These are phyloP conservation scores for Lithohypha guttulata DNA, from an alignment of 2,329 filamentous ascomycete genomes.

Conservation along the genomic window DNA sequence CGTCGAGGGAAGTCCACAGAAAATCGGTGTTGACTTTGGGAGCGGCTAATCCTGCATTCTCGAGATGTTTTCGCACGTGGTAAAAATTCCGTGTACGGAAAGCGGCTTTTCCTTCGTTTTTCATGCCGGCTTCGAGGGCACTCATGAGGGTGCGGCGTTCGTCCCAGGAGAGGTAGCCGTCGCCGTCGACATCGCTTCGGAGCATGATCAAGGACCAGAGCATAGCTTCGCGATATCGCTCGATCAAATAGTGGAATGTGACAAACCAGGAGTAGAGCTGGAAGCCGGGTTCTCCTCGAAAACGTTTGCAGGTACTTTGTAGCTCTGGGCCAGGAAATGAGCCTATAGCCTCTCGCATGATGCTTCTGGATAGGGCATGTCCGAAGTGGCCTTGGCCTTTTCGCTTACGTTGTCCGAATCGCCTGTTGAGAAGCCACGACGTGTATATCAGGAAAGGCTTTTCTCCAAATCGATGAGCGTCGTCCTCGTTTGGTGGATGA, in stretches of 20 bases:
- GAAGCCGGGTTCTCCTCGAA: conserved; percentile 15
- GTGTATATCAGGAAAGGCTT: conserved; percentile 18
- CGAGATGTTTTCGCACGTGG: conserved; percentile 12
- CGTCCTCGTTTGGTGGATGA: conserved; percentile 12
- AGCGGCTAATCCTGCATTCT: conserved; percentile 14
- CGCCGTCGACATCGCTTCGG: conserved; percentile 12
- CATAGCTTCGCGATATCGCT: conserved; percentile 14
- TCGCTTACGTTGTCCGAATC: conserved; percentile 16
- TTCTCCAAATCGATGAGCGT: conserved; percentile 15
- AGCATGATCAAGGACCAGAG: conserved; percentile 18
- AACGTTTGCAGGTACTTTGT: conserved; percentile 15
- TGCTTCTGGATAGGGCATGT: conserved; percentile 13
- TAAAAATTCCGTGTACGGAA: conserved; percentile 15
- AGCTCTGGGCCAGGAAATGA: conserved; percentile 15
- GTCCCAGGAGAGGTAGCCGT: conserved; percentile 15
- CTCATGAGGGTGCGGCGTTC: conserved; percentile 13
- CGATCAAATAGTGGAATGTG: conserved; percentile 16
- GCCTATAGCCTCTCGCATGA: conserved; percentile 16
- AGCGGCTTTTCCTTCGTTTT: conserved; percentile 12
- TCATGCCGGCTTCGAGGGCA: conserved; percentile 12
- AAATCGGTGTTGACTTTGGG: conserved; percentile 15
- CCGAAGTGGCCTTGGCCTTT: conserved; percentile 17
- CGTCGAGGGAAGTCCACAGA: conserved; percentile 16
- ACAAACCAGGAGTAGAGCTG: conserved; percentile 18
- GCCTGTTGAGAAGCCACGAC: conserved; percentile 16